These are phyloP conservation scores for Aspergillus tamarii DNA, from an alignment of 2,329 filamentous ascomycete genomes.

Conservation along the genomic window DNA sequence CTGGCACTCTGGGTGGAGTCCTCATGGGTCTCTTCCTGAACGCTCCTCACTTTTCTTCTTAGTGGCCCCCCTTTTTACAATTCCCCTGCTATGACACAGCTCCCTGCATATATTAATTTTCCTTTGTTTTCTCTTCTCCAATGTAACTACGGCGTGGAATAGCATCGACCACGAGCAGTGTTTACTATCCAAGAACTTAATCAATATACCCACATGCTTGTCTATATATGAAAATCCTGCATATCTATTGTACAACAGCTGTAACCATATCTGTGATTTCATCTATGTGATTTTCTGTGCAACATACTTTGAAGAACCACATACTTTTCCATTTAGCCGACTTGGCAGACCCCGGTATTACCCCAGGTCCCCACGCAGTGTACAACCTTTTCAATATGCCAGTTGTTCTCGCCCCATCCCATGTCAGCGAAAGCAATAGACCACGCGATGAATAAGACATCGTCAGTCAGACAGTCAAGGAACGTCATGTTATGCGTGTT, in stretches of 20 bases:
- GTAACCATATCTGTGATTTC: no score
- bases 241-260: not conserved
- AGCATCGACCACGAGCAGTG: not conserved
- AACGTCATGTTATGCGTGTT: no score
- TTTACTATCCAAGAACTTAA: not conserved
- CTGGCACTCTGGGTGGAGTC: slow-evolving; percentile 58
- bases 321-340: no score
- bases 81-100: not conserved
- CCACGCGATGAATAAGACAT: no score
- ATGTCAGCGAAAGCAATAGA: no score
- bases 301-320: no score
- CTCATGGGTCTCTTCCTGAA: slow-evolving; percentile 61
- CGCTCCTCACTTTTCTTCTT: slow-evolving; percentile 56
- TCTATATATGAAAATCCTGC: not conserved
- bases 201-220: not conserved
- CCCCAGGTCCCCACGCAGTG: no score
- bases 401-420: no score
- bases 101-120: not conserved
- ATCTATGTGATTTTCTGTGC: no score
- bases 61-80: not conserved
- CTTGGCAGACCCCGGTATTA: no score
- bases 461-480: no score
- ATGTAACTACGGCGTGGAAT: not conserved
- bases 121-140: not conserved
- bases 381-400: no score